These are phyloP conservation scores for Lyophyllum shimeji DNA, from an alignment of 768 basidiomycete species.

Conservation along the genomic window DNA sequence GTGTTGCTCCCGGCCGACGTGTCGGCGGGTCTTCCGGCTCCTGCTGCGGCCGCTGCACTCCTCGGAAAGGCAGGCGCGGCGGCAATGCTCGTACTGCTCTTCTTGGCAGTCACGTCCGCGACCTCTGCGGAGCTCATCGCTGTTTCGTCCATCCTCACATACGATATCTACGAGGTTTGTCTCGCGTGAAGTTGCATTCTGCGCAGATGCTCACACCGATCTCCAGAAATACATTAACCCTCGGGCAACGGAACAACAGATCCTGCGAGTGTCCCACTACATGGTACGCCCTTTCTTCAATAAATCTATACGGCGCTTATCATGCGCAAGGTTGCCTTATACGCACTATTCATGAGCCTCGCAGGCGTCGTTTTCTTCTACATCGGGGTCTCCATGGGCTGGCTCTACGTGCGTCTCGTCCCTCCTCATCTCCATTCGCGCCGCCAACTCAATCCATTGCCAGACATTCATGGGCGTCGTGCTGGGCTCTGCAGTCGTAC, in stretches of 20 bases:
- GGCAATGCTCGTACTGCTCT: slow-evolving; percentile 77
- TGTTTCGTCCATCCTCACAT: slow-evolving; percentile 79
- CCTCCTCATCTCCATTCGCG: not conserved
- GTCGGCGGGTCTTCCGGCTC: slow-evolving; percentile 84
- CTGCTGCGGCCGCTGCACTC: slow-evolving; percentile 80
- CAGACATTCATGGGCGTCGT: slow-evolving; percentile 89
- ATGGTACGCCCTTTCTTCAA: slow-evolving; percentile 40
- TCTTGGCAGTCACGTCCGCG: slow-evolving; percentile 85
- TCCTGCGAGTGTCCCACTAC: slow-evolving; percentile 65
- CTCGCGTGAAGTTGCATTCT: no score
- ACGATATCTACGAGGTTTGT: slow-evolving; percentile 77
- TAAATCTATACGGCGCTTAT: not conserved
- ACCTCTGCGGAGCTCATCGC: slow-evolving; percentile 92
- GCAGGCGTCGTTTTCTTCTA: slow-evolving; percentile 85
- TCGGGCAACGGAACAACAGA: slow-evolving; percentile 70
- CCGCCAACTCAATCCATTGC: not conserved
- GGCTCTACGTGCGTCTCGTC: slow-evolving; percentile 73
- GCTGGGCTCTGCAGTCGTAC: slow-evolving; percentile 82
- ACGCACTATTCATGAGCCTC: slow-evolving; percentile 78
- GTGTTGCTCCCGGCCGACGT: slow-evolving; percentile 59
- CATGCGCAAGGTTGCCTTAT: slow-evolving; percentile 53
- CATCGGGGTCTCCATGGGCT: slow-evolving; percentile 91
- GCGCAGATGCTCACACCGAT: no score
- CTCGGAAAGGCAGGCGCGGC: slow-evolving; percentile 80
- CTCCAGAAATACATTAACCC: slow-evolving; percentile 87